Percentiles rank a stretch among this genome's conserved stretches.
Conservation (phyloP, 108 stramenopile species). For the Fragilariopsis cylindrus region DNA sequence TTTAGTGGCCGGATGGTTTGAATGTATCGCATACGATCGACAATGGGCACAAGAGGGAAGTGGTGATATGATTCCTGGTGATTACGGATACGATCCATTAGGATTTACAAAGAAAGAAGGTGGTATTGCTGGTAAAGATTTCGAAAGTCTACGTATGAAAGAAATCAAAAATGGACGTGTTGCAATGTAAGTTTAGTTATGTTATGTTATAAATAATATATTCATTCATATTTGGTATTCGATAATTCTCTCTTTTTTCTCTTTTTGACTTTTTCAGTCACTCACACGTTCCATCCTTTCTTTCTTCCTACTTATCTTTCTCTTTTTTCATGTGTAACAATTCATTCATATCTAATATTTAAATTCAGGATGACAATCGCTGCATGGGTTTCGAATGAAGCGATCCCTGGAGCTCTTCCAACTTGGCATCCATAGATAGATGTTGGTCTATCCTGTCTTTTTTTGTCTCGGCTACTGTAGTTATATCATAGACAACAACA, state of each 20-base stretch:
- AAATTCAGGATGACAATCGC: conserved; percentile 63
- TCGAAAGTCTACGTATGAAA: conserved; percentile 71
- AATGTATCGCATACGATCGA: conserved; percentile 65
- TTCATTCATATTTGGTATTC: too few species aligned
- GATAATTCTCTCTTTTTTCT: not conserved
- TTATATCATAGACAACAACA: too few species aligned
- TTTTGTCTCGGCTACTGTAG: too few species aligned
- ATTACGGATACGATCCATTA: conserved; percentile 82
- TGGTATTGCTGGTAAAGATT: conserved; percentile 54
- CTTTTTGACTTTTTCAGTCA: too few species aligned
- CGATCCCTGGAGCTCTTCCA: conserved; percentile 69
- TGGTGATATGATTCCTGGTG: conserved; percentile 58
- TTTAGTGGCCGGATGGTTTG: conserved; percentile 65
- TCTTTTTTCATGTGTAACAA: not conserved
- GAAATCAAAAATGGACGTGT: conserved; percentile 85
- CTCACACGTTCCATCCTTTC: not conserved
- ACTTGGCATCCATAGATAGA: conserved; percentile 68
- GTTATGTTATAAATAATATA: not conserved
- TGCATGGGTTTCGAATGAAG: conserved; percentile 71
- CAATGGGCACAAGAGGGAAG: conserved; percentile 45
- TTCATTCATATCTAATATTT: not conserved
- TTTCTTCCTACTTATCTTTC: not conserved
- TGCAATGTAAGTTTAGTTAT: conserved; percentile 55
- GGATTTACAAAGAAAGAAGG: conserved; percentile 76
- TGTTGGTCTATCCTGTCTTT: not conserved